Percentiles rank a stretch among this genome's conserved stretches.
phyloP scores from a whole-genome alignment of 805 yeast genomes.

The Pachysolen tannophilus region DNA sequence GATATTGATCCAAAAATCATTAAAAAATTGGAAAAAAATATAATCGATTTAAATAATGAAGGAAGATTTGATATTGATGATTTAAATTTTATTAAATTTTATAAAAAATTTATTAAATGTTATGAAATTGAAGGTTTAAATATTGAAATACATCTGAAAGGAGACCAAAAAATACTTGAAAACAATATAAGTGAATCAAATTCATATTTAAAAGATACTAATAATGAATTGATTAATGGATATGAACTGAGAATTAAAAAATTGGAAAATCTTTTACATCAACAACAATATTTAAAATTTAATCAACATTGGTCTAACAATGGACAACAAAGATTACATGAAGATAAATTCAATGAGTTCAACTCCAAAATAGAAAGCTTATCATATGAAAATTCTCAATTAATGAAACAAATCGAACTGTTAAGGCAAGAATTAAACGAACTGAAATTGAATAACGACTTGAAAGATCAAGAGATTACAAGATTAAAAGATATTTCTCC shows the following conservation, averaged over 20 bases:
- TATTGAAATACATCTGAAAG: conserved; percentile 20
- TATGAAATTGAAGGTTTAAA: conserved; percentile 27
- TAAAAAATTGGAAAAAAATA: conserved; percentile 26
- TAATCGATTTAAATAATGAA: conserved; percentile 26
- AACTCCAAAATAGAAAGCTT: neutral
- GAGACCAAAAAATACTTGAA: conserved; percentile 6
- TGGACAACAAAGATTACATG: conserved; percentile 8
- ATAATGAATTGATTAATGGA: conserved; percentile 41
- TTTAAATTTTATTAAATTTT: conserved; percentile 27
- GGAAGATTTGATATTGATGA: conserved; percentile 20
- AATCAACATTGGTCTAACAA: conserved; percentile 23
- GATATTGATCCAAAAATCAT: conserved; percentile 24
- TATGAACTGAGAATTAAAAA: conserved; percentile 68
- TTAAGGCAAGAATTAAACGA: no score
- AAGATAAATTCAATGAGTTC: no score
- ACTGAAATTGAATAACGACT: conserved; percentile 16
- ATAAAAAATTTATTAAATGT: conserved; percentile 37
- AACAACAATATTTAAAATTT: conserved; percentile 53
- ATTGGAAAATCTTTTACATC: conserved; percentile 71
- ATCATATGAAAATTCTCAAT: no score
- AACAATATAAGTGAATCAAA: conserved; percentile 16
- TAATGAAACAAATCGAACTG: conserved; percentile 18
- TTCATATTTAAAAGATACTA: conserved; percentile 2
- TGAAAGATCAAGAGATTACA: conserved; percentile 10
- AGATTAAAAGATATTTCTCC: no score